Percentiles rank a stretch among this genome's conserved stretches.
These are phyloP conservation scores for Barnettozyma salicaria DNA, from an alignment of 805 yeast species.

Conservation along the genomic window DNA sequence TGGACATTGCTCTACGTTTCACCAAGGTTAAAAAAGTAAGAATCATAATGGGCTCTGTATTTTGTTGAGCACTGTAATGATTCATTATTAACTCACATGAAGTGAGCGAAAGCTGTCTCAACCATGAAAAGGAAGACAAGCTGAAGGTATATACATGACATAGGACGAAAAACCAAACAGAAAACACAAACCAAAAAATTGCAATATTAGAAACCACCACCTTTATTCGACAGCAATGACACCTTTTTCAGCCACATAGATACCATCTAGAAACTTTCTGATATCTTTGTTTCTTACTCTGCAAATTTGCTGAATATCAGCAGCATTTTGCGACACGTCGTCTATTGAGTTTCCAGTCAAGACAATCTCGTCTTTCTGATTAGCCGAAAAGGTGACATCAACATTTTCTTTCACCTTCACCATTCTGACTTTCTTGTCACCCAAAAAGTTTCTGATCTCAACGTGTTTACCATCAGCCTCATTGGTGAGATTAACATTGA, in stretches of 20 bases:
- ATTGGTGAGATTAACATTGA: slow-evolving; percentile 88
- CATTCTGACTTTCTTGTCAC: slow-evolving; percentile 95
- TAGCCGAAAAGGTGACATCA: slow-evolving; percentile 68
- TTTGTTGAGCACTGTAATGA: slow-evolving; percentile 14
- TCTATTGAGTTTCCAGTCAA: slow-evolving; percentile 94
- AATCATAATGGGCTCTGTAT: slow-evolving; percentile 17
- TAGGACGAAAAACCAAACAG: slow-evolving; percentile 1
- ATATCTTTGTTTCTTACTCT: slow-evolving; percentile 99
- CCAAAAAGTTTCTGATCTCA: slow-evolving; percentile 99
- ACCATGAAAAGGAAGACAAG: too few species aligned
- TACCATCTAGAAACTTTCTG: slow-evolving; percentile 99
- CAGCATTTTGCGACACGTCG: slow-evolving; percentile 97
- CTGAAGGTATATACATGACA: not conserved
- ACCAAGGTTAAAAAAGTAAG: slow-evolving; percentile 2
- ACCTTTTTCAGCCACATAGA: slow-evolving; percentile 96
- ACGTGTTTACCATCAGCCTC: slow-evolving; percentile 66
- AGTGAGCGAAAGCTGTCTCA: not conserved
- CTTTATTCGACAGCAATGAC: slow-evolving; percentile 53
- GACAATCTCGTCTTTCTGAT: slow-evolving; percentile 91
- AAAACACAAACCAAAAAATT: not conserved
- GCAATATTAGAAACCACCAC: not conserved
- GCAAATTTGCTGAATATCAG: slow-evolving; percentile 96
- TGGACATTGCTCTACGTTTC: not conserved
- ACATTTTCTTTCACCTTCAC: slow-evolving; percentile 89
- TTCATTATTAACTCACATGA: slow-evolving; percentile 4